Percentiles rank a stretch among this genome's conserved stretches.
Evolutionary conservation across 1,284 basidiomycete species (phyloP).

Genomic region (Inonotus hispidus): DNA sequence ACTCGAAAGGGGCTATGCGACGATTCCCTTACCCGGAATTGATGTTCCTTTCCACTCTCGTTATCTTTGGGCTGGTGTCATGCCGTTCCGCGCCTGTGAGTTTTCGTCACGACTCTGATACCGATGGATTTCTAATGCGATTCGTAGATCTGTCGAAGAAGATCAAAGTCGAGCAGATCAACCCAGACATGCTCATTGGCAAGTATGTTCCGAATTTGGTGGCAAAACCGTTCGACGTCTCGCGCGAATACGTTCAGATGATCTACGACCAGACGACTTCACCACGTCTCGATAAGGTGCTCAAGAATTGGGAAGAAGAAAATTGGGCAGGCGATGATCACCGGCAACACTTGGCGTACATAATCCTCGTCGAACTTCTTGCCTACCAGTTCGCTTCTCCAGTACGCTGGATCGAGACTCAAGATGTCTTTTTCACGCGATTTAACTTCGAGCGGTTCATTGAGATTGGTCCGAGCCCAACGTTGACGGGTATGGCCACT

Average conservation of each 20-base stretch:
- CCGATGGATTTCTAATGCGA: conserved; percentile 14
- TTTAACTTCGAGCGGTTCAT: conserved; percentile 92
- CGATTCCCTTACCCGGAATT: conserved; percentile 94
- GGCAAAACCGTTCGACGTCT: conserved; percentile 90
- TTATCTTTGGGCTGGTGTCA: conserved; percentile 97
- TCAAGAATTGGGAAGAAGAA: conserved; percentile 92
- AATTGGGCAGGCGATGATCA: conserved; percentile 79
- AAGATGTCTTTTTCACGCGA: conserved; percentile 88
- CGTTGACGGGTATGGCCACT: conserved; percentile 93
- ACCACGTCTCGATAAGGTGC: conserved; percentile 87
- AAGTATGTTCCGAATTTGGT: conserved; percentile 98
- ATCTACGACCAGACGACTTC: conserved; percentile 95
- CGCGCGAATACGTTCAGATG: conserved; percentile 86
- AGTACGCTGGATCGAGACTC: conserved; percentile 98
- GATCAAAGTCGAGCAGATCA: conserved; percentile 85
- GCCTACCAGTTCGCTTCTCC: conserved; percentile 97
- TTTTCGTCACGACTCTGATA: conserved; percentile 20
- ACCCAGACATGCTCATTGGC: conserved; percentile 87
- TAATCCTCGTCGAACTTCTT: conserved; percentile 92
- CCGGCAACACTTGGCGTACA: conserved; percentile 90
- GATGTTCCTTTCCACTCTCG: conserved; percentile 99
- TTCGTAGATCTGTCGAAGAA: conserved; percentile 91
- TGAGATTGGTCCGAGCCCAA: conserved; percentile 95
- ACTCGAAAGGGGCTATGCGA: conserved; percentile 94
- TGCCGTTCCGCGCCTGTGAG: conserved; percentile 92